Conservation (phyloP, 2,329 filamentous ascomycete species). For the Akanthomyces lecanii region DNA sequence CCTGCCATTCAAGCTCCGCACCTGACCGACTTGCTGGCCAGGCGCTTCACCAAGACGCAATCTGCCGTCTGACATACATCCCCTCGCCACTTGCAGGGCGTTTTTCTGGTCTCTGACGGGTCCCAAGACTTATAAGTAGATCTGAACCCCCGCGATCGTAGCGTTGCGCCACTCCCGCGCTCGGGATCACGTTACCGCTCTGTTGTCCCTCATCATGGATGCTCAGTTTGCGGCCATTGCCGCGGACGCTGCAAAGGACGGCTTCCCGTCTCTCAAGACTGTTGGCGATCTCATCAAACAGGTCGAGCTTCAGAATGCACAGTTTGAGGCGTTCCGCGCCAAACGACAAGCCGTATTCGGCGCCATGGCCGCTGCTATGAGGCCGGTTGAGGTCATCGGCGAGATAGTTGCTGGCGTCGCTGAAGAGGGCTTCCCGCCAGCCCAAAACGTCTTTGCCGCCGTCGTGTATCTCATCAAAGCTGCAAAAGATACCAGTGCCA, state of each 20-base stretch:
- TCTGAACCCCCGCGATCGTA: conserved; percentile 4
- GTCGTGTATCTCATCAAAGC: conserved; percentile 40
- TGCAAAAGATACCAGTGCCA: conserved; percentile 40
- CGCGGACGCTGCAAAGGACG: conserved; percentile 30
- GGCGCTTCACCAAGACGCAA: not conserved
- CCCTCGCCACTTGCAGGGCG: no score
- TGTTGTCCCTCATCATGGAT: conserved; percentile 3
- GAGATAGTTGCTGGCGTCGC: conserved; percentile 34
- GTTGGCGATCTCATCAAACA: conserved; percentile 30
- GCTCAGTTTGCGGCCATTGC: conserved; percentile 28
- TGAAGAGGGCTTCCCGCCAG: conserved; percentile 37
- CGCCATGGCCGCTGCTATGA: conserved; percentile 29
- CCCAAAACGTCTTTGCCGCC: conserved; percentile 39
- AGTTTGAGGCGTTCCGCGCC: conserved; percentile 35
- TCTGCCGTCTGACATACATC: not conserved
- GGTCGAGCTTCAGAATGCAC: conserved; percentile 33
- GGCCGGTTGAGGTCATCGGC: conserved; percentile 38
- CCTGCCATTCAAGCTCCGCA: conserved; percentile 9
- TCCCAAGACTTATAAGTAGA: not conserved
- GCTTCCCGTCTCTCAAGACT: conserved; percentile 31
- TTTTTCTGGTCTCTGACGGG: not conserved
- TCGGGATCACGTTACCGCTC: not conserved
- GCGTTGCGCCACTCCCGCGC: conserved; percentile 8
- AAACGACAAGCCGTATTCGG: conserved; percentile 33
- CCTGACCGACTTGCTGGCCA: not conserved